Evolutionary conservation across 371 early-diverging fungal genomes (phyloP).

Genomic region (Pancytospora philotis): DNA sequence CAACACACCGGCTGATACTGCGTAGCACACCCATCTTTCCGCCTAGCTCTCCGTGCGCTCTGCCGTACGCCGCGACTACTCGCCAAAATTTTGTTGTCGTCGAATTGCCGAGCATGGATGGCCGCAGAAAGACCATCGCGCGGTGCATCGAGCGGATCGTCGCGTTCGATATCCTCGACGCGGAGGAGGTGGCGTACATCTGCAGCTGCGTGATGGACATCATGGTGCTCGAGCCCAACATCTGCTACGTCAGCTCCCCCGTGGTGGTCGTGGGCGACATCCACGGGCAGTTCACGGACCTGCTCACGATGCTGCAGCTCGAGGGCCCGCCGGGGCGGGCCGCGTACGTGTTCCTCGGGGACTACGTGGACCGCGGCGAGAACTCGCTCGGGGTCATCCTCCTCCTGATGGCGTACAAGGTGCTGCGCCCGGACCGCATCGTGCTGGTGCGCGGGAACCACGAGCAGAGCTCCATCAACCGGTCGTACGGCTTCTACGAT

Average conservation of each 20-base stretch:
- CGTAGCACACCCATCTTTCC: too few species aligned
- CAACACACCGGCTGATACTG: too few species aligned
- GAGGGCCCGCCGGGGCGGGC: constrained; percentile 69
- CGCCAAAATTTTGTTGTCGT: too few species aligned
- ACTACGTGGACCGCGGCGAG: constrained; percentile 59
- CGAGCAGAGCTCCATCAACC: constrained; percentile 54
- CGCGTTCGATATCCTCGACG: constrained; percentile 59
- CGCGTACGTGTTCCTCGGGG: constrained; percentile 58
- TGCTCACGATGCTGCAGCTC: constrained; percentile 89
- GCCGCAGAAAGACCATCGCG: too few species aligned
- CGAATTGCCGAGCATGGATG: too few species aligned
- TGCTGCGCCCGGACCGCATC: constrained; percentile 55
- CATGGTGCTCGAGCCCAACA: constrained; percentile 53
- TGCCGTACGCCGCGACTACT: too few species aligned
- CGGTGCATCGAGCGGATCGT: too few species aligned
- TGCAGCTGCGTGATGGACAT: constrained; percentile 50
- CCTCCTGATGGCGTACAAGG: constrained; percentile 56
- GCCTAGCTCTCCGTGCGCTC: too few species aligned
- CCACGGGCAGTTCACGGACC: constrained; percentile 93
- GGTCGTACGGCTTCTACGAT: constrained; percentile 59
- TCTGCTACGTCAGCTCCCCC: constrained; percentile 43
- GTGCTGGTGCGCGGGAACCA: constrained; percentile 58
- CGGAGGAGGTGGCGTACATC: constrained; percentile 67
- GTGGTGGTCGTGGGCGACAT: constrained; percentile 77
- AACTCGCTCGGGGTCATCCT: constrained; percentile 55